A percentile compares a stretch with the other conserved stretches of the same genome.
These are phyloP conservation scores for Mimosa pudica DNA, from an alignment of 306 rosid genomes.

Conservation along the genomic window DNA sequence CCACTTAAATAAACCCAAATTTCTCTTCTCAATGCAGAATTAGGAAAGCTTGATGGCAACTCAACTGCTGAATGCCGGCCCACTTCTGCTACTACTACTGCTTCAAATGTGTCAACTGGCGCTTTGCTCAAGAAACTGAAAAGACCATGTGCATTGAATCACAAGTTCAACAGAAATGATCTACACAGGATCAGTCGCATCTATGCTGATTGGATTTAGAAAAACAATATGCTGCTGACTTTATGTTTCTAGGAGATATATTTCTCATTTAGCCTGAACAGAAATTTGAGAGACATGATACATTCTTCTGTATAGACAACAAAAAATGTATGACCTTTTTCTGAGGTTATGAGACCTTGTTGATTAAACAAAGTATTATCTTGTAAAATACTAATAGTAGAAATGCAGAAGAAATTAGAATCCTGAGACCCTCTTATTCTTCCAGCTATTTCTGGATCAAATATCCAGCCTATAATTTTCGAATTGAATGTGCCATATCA, in stretches of 20 bases:
- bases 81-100: conserved; percentile 18
- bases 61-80: conserved; percentile 19
- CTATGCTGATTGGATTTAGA: conserved; percentile 63
- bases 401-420: background rate
- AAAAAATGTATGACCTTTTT: background rate
- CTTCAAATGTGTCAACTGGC: conserved; percentile 20
- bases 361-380: background rate
- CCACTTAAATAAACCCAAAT: background rate
- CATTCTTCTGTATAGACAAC: conserved; percentile 19
- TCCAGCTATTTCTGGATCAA: background rate
- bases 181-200: conserved; percentile 43
- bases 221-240: conserved; percentile 9
- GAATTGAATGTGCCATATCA: background rate
- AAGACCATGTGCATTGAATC: conserved; percentile 24
- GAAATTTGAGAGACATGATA: conserved; percentile 3
- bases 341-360: background rate
- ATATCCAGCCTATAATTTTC: background rate
- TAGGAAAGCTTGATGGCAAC: conserved; percentile 21
- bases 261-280: background rate
- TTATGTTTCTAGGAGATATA: conserved; percentile 4
- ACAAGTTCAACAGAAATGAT: conserved; percentile 28
- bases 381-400: background rate
- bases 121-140: background rate
- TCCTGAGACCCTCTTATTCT: background rate
- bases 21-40: conserved; percentile 30